These are phyloP conservation scores for Vararia minispora DNA, from an alignment of 768 basidiomycete species.

Conservation along the genomic window DNA sequence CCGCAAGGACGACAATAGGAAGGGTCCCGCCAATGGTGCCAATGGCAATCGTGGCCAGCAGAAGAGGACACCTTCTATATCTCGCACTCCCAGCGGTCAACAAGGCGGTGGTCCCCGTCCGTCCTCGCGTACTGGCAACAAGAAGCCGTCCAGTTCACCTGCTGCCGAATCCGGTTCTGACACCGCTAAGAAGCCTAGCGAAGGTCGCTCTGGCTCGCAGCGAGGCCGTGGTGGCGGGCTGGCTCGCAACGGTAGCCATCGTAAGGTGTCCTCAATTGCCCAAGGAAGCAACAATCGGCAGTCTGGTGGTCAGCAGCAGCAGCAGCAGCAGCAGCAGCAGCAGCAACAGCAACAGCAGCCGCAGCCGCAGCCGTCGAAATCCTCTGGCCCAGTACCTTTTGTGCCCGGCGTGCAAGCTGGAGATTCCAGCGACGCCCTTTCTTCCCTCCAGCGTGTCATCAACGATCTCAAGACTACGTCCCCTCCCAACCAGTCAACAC, in stretches of 20 bases:
- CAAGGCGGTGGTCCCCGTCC: constrained; percentile 44
- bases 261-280: constrained; percentile 30
- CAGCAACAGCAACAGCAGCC: constrained; percentile 18
- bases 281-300: constrained; percentile 45
- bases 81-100: too few relatives aligned
- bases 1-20: constrained; percentile 75
- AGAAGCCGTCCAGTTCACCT: constrained; percentile 32
- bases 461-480: constrained; percentile 86
- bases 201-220: constrained; percentile 44
- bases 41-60: constrained; percentile 35
- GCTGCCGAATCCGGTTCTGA: constrained; percentile 64
- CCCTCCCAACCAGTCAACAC: constrained; percentile 37
- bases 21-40: constrained; percentile 28
- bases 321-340: constrained; percentile 4
- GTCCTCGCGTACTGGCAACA: constrained; percentile 57
- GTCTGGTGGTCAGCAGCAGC: constrained; percentile 32
- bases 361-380: constrained; percentile 8
- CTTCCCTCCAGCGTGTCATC: constrained; percentile 87
- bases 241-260: constrained; percentile 22
- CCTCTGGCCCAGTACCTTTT: constrained; percentile 37
- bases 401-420: constrained; percentile 33
- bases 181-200: constrained; percentile 45
- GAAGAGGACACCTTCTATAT: too few relatives aligned
- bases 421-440: constrained; percentile 74
- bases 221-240: constrained; percentile 26